Percentiles rank a stretch among this genome's conserved stretches.
These are phyloP conservation scores for Pseudocercospora cruenta DNA, from an alignment of 2,329 filamentous ascomycete genomes.

Conservation along the genomic window DNA sequence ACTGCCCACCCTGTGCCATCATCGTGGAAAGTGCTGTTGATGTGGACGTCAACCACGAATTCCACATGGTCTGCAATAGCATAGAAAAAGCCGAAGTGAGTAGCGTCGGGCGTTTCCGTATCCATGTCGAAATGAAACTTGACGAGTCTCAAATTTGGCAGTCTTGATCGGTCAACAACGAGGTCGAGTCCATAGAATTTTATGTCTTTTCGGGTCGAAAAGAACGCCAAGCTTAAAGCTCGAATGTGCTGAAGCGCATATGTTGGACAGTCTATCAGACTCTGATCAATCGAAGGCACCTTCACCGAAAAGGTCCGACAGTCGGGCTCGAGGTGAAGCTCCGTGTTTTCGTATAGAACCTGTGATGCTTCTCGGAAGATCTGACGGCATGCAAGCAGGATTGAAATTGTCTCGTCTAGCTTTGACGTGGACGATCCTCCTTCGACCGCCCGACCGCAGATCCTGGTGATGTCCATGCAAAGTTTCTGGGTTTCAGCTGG, in stretches of 20 bases:
- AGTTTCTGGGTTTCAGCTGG: neutral
- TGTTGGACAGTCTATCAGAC: neutral
- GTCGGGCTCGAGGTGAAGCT: neutral
- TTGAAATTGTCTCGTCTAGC: neutral
- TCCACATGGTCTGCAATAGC: neutral
- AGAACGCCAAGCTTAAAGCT: neutral
- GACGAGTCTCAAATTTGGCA: neutral
- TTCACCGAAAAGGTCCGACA: neutral
- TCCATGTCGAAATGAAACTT: neutral
- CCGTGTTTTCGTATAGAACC: neutral
- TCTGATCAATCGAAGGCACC: neutral
- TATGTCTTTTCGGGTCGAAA: neutral
- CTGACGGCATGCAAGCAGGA: neutral
- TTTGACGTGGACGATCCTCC: neutral
- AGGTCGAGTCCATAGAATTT: neutral
- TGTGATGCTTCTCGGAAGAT: neutral
- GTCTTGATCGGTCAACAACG: neutral
- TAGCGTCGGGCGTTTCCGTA: neutral
- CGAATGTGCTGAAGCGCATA: neutral
- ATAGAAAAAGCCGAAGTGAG: neutral
- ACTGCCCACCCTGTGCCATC: neutral
- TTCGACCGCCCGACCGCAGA: neutral
- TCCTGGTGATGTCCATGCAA: neutral
- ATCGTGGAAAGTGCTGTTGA: neutral
- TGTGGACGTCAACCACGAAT: neutral